Conservation (phyloP, 2,329 filamentous ascomycete species). For the Remersonia thermophila region DNA sequence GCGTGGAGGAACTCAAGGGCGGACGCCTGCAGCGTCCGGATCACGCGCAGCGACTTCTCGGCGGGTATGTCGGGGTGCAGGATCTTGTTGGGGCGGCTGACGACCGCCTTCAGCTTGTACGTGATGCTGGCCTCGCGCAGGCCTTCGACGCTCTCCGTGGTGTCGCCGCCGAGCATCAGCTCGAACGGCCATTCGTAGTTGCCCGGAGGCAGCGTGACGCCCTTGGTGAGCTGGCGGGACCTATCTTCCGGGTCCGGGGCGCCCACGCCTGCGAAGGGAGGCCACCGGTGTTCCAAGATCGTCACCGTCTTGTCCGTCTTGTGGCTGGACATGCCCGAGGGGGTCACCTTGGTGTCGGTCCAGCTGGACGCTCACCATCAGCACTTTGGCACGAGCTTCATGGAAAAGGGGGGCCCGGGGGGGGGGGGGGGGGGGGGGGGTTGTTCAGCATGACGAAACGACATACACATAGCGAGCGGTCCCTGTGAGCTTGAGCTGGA, state of each 20-base stretch:
- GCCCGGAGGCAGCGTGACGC: conserved; percentile 50
- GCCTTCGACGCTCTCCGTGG: conserved; percentile 82
- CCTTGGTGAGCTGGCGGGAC: conserved; percentile 33
- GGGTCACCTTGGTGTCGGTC: conserved; percentile 39
- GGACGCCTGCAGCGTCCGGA: conserved; percentile 63
- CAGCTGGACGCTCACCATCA: conserved; percentile 27
- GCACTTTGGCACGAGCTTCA: conserved; percentile 1
- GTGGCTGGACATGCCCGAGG: conserved; percentile 46
- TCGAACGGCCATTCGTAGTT: conserved; percentile 82
- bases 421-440: too few relatives aligned
- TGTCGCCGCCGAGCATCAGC: conserved; percentile 56
- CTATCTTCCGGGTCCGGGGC: conserved; percentile 5
- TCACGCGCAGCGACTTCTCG: conserved; percentile 65
- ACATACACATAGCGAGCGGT: conserved; percentile 53
- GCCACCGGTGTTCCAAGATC: conserved; percentile 59
- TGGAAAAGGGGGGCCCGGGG: too few relatives aligned
- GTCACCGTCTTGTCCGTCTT: conserved; percentile 45
- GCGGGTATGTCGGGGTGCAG: conserved; percentile 67
- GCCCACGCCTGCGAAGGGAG: conserved; percentile 44
- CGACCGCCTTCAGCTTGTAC: conserved; percentile 83
- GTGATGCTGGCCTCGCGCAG: conserved; percentile 75
- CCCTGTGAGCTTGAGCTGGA: conserved; percentile 59
- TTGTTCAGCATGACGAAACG: neutral
- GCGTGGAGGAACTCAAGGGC: conserved; percentile 71
- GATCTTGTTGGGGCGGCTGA: conserved; percentile 67